Conservation (phyloP, 2,329 filamentous ascomycete species). For the Cucurbitaria berberidis region DNA sequence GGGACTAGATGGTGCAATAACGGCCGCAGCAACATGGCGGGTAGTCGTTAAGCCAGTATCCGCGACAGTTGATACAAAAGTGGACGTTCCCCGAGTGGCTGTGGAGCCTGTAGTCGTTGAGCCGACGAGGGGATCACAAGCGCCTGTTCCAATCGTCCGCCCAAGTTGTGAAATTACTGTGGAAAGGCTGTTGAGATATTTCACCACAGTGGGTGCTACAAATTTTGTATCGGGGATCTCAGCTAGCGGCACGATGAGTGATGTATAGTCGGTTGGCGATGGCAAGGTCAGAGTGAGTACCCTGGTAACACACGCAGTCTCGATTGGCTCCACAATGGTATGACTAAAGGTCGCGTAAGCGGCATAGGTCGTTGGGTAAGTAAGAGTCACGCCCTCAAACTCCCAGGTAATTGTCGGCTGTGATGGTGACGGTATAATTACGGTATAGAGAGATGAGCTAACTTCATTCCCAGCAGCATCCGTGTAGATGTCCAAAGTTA, state of each 20-base stretch:
- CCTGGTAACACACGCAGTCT: constrained; percentile 25
- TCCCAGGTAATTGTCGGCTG: constrained; percentile 38
- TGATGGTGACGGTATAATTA: constrained; percentile 14
- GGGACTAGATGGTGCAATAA: constrained; percentile 1
- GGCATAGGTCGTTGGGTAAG: constrained; percentile 42
- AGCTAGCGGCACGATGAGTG: constrained; percentile 28
- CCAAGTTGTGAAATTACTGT: constrained; percentile 41
- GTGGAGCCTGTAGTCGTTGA: constrained; percentile 2
- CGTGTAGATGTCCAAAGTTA: constrained; percentile 32
- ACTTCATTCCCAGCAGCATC: constrained; percentile 16
- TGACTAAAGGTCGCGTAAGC: constrained; percentile 41
- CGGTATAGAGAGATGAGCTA: constrained; percentile 21
- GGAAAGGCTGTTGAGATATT: constrained; percentile 38
- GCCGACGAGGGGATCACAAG: constrained; percentile 43
- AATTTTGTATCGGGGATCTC: constrained; percentile 28
- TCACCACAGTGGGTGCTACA: constrained; percentile 37
- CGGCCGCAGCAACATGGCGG: constrained; percentile 1
- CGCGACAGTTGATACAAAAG: constrained; percentile 7
- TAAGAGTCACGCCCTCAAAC: constrained; percentile 31
- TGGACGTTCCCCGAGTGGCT: constrained; percentile 10
- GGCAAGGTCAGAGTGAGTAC: constrained; percentile 28
- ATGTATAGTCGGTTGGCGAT: constrained; percentile 32
- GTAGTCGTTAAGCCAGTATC: constrained; percentile 4
- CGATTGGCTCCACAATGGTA: constrained; percentile 28
- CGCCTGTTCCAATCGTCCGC: constrained; percentile 28